These are phyloP conservation scores for Myxozyma melibiosi DNA, from an alignment of 805 yeast genomes.

Conservation along the genomic window DNA sequence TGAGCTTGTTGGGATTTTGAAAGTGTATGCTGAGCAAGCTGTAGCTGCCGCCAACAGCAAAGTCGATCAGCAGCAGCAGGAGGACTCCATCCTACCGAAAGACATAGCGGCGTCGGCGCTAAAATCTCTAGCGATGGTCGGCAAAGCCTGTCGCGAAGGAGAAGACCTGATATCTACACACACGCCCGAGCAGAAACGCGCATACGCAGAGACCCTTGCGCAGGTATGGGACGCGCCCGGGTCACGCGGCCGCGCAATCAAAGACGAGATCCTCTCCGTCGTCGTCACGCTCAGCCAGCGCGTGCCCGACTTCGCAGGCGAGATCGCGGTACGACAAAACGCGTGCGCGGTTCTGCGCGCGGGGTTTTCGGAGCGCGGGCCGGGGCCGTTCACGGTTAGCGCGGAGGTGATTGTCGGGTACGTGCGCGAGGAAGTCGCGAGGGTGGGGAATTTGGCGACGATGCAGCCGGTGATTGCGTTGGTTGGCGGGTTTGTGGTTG, in stretches of 20 bases:
- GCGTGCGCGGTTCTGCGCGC: constrained; percentile 62
- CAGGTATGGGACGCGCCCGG: constrained; percentile 47
- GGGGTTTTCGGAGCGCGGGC: constrained; percentile 63
- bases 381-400: constrained; percentile 67
- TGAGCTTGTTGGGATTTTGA: constrained; percentile 14
- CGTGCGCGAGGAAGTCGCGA: constrained; percentile 15
- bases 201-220: background rate
- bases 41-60: background rate
- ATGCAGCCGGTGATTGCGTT: constrained; percentile 23
- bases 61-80: background rate
- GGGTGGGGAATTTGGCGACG: constrained; percentile 5
- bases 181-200: constrained; percentile 22
- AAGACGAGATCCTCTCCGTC: constrained; percentile 47
- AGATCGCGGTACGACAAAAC: constrained; percentile 53
- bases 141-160: constrained; percentile 66
- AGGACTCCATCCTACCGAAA: constrained; percentile 2
- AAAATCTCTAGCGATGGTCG: constrained; percentile 67
- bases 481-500: constrained; percentile 11
- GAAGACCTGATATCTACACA: constrained; percentile 53
- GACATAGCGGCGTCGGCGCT: constrained; percentile 56
- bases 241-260: constrained; percentile 54
- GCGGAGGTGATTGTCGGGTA: constrained; percentile 45
- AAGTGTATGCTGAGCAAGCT: constrained; percentile 16
- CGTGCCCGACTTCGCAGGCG: constrained; percentile 41
- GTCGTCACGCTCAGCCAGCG: constrained; percentile 49